A percentile compares a stretch with the other conserved stretches of the same genome.
Conservation (phyloP, 2,329 filamentous ascomycete genomes). For the Bisporella sp. region DNA sequence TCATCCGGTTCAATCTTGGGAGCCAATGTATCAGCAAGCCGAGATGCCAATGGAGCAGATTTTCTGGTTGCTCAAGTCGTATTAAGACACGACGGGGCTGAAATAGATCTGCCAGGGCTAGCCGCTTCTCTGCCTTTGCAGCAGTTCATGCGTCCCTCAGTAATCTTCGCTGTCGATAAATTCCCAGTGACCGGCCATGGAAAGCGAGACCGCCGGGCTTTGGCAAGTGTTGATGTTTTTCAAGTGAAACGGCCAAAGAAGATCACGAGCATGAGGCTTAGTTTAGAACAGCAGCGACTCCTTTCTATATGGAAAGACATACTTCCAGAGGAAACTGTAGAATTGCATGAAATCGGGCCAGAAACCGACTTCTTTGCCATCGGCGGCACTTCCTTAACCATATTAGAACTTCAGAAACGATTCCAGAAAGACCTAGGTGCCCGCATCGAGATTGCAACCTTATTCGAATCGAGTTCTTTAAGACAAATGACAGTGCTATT, state of each 20-base stretch:
- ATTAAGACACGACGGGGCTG: not conserved
- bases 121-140: not conserved
- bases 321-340: not conserved
- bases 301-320: not conserved
- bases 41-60: not conserved
- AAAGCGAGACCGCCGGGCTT: not conserved
- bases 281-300: not conserved
- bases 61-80: not conserved
- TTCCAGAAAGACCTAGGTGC: too few relatives aligned
- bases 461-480: too few relatives aligned
- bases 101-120: not conserved
- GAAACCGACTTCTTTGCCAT: not conserved
- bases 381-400: not conserved
- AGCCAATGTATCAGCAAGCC: not conserved
- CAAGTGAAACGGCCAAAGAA: not conserved
- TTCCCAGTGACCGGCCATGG: not conserved
- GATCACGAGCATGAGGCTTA: not conserved
- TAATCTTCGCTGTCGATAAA: not conserved
- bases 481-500: too few relatives aligned
- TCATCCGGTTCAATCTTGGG: not conserved
- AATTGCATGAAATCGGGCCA: not conserved
- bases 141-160: not conserved
- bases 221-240: not conserved
- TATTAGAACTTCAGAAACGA: not conserved
- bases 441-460: too few relatives aligned